A percentile compares a stretch with the other conserved stretches of the same genome.
Conservation (phyloP, 331 rosid genomes). For the Erythrophleum ivorense region DNA sequence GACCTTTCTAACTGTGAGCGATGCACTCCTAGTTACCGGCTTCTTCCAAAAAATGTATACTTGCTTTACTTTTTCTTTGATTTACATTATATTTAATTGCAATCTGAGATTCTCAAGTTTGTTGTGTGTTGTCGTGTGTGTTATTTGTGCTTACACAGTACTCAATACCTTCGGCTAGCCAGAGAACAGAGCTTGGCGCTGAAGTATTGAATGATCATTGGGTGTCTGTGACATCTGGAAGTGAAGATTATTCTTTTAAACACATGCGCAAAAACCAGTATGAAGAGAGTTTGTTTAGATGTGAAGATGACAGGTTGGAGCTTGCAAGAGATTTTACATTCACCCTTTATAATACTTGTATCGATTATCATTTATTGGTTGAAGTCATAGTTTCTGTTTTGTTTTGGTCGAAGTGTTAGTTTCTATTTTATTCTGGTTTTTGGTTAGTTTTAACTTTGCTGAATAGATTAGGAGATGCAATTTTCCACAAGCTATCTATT, state of each 20-base stretch:
- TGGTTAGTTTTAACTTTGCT: conserved; percentile 20
- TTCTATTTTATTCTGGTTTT: conserved; percentile 24
- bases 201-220: conserved; percentile 91
- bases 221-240: conserved; percentile 99
- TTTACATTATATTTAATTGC: conserved; percentile 4
- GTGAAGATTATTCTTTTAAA: conserved; percentile 98
- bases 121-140: conserved; percentile 29
- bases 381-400: conserved; percentile 1
- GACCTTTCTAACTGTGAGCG: conserved; percentile 95
- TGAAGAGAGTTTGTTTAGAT: conserved; percentile 96
- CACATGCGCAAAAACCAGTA: conserved; percentile 99
- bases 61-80: conserved; percentile 29
- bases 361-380: background rate
- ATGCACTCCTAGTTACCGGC: conserved; percentile 95
- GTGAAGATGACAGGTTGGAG: conserved; percentile 97
- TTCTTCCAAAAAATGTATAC: conserved; percentile 83
- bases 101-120: conserved; percentile 27
- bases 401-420: conserved; percentile 7
- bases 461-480: conserved; percentile 26
- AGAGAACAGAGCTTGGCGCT: conserved; percentile 82
- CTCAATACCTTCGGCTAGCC: conserved; percentile 82
- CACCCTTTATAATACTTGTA: conserved; percentile 7
- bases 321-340: conserved; percentile 27
- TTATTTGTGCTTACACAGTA: conserved; percentile 59
- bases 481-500: conserved; percentile 29